These are phyloP conservation scores for Colletotrichum graminicola DNA, from an alignment of 2,329 filamentous ascomycete genomes.

Conservation along the genomic window DNA sequence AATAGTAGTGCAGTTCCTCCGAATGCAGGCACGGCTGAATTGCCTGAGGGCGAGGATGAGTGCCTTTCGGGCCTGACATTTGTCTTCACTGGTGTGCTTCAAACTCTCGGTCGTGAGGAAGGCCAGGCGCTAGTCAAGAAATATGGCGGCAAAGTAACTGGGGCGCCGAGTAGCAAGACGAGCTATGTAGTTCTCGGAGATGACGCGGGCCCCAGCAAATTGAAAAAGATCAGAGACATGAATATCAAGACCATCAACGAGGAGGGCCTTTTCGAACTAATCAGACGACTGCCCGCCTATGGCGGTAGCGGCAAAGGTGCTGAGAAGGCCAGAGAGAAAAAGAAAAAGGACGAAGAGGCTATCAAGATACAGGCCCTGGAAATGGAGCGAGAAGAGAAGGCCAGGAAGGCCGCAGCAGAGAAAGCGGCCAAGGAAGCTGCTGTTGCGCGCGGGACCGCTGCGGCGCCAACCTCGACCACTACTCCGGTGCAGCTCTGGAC, in stretches of 20 bases:
- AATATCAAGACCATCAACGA: constrained; percentile 94
- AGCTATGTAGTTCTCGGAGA: constrained; percentile 91
- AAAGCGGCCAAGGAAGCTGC: constrained; percentile 66
- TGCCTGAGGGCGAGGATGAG: constrained; percentile 87
- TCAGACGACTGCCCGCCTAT: constrained; percentile 82
- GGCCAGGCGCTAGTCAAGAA: constrained; percentile 88
- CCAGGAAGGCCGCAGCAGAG: constrained; percentile 63
- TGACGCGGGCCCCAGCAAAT: constrained; percentile 93
- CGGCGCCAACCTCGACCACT: constrained; percentile 55
- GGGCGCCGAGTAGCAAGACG: constrained; percentile 90
- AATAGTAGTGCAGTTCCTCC: constrained; percentile 73
- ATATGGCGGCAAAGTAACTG: constrained; percentile 92
- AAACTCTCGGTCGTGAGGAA: constrained; percentile 85
- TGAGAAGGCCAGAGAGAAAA: constrained; percentile 86
- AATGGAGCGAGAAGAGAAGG: constrained; percentile 85
- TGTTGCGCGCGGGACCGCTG: constrained; percentile 56
- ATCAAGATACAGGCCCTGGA: constrained; percentile 83
- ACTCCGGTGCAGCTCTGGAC: constrained; percentile 81
- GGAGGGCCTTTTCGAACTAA: constrained; percentile 88
- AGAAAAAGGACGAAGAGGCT: constrained; percentile 85
- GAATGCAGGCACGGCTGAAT: constrained; percentile 72
- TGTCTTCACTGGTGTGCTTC: constrained; percentile 92
- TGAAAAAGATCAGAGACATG: constrained; percentile 84
- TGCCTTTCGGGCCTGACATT: constrained; percentile 92
- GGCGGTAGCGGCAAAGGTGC: constrained; percentile 91